phyloP scores from a whole-genome alignment of 2,329 filamentous ascomycete species.

The Apiospora kogelbergensis region DNA sequence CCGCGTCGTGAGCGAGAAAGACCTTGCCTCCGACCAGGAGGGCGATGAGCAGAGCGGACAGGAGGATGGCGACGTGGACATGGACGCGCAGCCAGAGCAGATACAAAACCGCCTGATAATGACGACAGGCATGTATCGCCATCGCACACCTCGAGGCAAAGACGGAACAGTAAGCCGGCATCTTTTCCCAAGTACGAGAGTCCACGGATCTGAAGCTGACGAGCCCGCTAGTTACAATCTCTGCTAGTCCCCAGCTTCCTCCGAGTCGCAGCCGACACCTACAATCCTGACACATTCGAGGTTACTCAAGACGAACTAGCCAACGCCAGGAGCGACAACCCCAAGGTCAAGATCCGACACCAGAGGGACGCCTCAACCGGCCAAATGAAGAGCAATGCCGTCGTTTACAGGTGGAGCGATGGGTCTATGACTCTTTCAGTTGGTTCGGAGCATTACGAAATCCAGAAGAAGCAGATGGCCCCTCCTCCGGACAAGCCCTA shows the following conservation, averaged over 20 bases:
- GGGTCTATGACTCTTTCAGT: constrained; percentile 75
- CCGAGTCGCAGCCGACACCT: constrained; percentile 66
- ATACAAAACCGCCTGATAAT: constrained; percentile 58
- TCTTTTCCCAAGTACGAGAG: neutral
- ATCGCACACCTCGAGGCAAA: constrained; percentile 68
- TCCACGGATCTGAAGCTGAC: constrained; percentile 18
- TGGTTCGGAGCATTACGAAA: constrained; percentile 73
- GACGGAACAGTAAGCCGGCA: constrained; percentile 62
- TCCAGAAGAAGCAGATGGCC: constrained; percentile 69
- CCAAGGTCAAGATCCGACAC: constrained; percentile 68
- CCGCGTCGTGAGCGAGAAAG: constrained; percentile 63
- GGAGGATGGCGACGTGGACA: constrained; percentile 42
- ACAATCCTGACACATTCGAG: constrained; percentile 65
- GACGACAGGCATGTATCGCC: constrained; percentile 65
- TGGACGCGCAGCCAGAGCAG: constrained; percentile 38
- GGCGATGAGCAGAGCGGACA: constrained; percentile 40
- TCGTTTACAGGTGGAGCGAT: constrained; percentile 76
- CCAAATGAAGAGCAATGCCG: constrained; percentile 71
- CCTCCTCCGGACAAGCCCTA: constrained; percentile 61
- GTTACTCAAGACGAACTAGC: constrained; percentile 55
- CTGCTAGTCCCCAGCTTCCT: constrained; percentile 73
- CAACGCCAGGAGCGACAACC: constrained; percentile 53
- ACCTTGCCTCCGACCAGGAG: constrained; percentile 52
- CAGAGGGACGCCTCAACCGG: constrained; percentile 65
- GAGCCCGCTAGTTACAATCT: constrained; percentile 57